A percentile compares a stretch with the other conserved stretches of the same genome.
phyloP scores from a whole-genome alignment of 805 yeast genomes.

The Saccharomycopsis javanensis region DNA sequence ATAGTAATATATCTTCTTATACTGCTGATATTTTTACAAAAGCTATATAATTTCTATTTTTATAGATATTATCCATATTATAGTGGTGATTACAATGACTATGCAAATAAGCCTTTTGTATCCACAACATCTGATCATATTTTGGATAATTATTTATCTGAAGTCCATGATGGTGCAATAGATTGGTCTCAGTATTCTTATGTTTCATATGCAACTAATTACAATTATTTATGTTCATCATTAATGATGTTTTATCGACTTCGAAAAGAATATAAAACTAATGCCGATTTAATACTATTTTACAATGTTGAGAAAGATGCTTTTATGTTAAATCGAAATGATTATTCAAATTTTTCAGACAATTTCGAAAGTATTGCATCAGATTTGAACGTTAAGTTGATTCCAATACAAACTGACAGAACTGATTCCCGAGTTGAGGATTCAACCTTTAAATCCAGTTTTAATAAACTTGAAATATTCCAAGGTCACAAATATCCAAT shows the following conservation, averaged over 20 bases:
- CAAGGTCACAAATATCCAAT: constrained; percentile 24
- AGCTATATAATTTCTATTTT: neutral
- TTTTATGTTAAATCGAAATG: constrained; percentile 12
- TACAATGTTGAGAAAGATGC: constrained; percentile 15
- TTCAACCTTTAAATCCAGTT: constrained; percentile 39
- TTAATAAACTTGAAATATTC: constrained; percentile 48
- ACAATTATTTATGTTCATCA: constrained; percentile 42
- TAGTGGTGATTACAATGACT: neutral
- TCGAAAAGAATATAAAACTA: constrained; percentile 28
- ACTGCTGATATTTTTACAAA: neutral
- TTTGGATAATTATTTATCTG: neutral
- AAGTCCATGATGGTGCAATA: neutral
- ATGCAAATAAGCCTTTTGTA: neutral
- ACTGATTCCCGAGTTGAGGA: constrained; percentile 16
- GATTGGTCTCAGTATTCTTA: constrained; percentile 42
- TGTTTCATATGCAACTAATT: constrained; percentile 50
- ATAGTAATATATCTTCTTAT: neutral
- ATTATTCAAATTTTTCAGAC: constrained; percentile 19
- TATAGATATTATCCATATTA: neutral
- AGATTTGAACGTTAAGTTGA: constrained; percentile 24
- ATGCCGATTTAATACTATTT: constrained; percentile 40
- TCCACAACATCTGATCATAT: constrained; percentile 1
- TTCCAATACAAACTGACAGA: constrained; percentile 22
- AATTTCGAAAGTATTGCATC: constrained; percentile 13
- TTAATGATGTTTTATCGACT: constrained; percentile 38